Conservation (phyloP, 2,329 filamentous ascomycete species). For the Scedosporium minutisporum region DNA sequence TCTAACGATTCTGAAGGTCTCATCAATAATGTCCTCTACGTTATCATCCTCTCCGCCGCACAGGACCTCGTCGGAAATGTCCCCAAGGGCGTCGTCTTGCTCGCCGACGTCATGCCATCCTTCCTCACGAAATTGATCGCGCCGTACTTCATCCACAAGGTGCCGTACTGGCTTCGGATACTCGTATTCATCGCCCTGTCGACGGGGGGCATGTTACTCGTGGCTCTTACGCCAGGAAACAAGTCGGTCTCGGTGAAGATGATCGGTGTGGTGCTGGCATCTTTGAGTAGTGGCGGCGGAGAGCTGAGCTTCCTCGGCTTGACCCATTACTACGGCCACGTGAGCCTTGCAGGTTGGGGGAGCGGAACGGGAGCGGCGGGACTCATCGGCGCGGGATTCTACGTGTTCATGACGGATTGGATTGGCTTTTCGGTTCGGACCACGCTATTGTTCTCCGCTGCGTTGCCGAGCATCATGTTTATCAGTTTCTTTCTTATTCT, state of each 20-base stretch:
- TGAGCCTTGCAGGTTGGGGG: conserved; percentile 83
- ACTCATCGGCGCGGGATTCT: conserved; percentile 75
- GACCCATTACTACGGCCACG: conserved; percentile 85
- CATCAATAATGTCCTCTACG: conserved; percentile 97
- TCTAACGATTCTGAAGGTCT: conserved; percentile 16
- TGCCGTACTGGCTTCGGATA: conserved; percentile 72
- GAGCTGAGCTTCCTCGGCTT: conserved; percentile 86
- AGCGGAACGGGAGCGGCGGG: conserved; percentile 87
- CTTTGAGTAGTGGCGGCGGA: conserved; percentile 74
- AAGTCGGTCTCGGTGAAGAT: conserved; percentile 65
- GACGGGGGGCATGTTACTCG: conserved; percentile 76
- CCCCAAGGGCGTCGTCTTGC: conserved; percentile 85
- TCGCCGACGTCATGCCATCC: conserved; percentile 84
- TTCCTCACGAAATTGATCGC: conserved; percentile 81
- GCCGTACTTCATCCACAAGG: conserved; percentile 84
- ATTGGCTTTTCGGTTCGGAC: conserved; percentile 63
- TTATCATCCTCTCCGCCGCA: conserved; percentile 89
- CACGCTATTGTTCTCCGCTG: conserved; percentile 69
- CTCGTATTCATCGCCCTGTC: conserved; percentile 66
- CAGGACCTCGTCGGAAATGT: conserved; percentile 90
- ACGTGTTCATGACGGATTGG: conserved; percentile 76
- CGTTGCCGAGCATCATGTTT: conserved; percentile 73
- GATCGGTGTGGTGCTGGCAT: conserved; percentile 73
- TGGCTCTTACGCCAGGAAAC: conserved; percentile 61
- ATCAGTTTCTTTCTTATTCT: conserved; percentile 76